These are phyloP conservation scores for Eucommia ulmoides DNA, from an alignment of 257 asterid genomes.

Conservation along the genomic window DNA sequence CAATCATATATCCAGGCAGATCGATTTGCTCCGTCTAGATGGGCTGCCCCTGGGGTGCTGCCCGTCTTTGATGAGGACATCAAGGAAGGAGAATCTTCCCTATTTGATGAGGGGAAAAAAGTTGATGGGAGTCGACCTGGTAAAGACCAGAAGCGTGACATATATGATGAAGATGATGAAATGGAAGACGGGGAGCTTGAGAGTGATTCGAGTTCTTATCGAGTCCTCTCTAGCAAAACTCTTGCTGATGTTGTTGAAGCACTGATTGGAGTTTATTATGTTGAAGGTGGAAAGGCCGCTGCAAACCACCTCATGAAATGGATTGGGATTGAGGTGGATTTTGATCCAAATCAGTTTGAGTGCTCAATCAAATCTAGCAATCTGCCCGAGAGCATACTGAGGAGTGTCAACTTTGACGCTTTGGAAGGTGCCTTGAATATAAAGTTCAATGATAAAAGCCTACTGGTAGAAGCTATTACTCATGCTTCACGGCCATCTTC, in stretches of 20 bases:
- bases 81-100: slow-evolving; percentile 42
- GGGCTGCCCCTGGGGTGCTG: slow-evolving; percentile 98
- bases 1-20: slow-evolving; percentile 97
- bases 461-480: slow-evolving; percentile 93
- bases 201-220: slow-evolving; percentile 85
- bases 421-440: slow-evolving; percentile 56
- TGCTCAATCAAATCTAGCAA: slow-evolving; percentile 32
- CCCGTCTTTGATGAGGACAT: slow-evolving; percentile 93
- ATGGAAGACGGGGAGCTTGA: slow-evolving; percentile 97
- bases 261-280: slow-evolving; percentile 81
- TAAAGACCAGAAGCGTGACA: no score
- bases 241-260: slow-evolving; percentile 99
- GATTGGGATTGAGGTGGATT: slow-evolving; percentile 82
- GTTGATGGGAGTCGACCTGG: slow-evolving; percentile 14
- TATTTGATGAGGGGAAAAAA: slow-evolving; percentile 34
- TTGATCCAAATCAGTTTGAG: slow-evolving; percentile 50
- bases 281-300: slow-evolving; percentile 85
- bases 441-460: slow-evolving; percentile 54
- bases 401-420: slow-evolving; percentile 65
- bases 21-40: slow-evolving; percentile 95
- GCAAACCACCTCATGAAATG: slow-evolving; percentile 97
- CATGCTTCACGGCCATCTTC: slow-evolving; percentile 98
- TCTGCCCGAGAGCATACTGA: slow-evolving; percentile 59
- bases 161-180: slow-evolving; percentile 49
- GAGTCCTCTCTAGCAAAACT: slow-evolving; percentile 93